Evolutionary conservation across 2,329 filamentous ascomycete genomes (phyloP).

Genomic region (Beauveria australis): DNA sequence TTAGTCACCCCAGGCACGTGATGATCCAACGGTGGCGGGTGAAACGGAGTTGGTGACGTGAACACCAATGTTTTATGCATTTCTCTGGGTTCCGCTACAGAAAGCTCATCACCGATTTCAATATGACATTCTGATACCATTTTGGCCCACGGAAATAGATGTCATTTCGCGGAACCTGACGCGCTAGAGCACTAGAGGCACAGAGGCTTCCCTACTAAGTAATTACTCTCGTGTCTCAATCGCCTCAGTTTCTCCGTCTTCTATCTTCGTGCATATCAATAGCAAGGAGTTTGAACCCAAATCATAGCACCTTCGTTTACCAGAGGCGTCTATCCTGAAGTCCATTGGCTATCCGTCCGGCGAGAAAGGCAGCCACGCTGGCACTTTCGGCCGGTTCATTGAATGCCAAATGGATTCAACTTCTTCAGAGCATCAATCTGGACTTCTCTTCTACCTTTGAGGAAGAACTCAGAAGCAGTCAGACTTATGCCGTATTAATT

Average conservation of each 20-base stretch:
- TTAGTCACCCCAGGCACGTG: slow-evolving; percentile 10
- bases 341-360: slow-evolving; percentile 15
- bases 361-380: slow-evolving; percentile 15
- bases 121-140: background rate
- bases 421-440: too few species aligned
- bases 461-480: slow-evolving; percentile 48
- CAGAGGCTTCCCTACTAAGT: too few species aligned
- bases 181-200: background rate
- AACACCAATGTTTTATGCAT: background rate
- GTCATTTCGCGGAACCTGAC: background rate
- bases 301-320: slow-evolving; percentile 15
- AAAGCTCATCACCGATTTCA: background rate
- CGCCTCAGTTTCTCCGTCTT: background rate
- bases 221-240: background rate
- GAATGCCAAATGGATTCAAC: slow-evolving; percentile 13
- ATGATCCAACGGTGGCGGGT: background rate
- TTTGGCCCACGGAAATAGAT: background rate
- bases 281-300: background rate
- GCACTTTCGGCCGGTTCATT: slow-evolving; percentile 16
- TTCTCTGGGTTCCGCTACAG: background rate
- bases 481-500: slow-evolving; percentile 35
- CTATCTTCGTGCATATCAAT: background rate
- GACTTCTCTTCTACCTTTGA: slow-evolving; percentile 38
- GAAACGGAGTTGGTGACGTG: background rate
- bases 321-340: slow-evolving; percentile 15